A percentile compares a stretch with the other conserved stretches of the same genome.
phyloP scores from a whole-genome alignment of 192 early-diverging fungal genomes.

The Mortierella claussenii region DNA sequence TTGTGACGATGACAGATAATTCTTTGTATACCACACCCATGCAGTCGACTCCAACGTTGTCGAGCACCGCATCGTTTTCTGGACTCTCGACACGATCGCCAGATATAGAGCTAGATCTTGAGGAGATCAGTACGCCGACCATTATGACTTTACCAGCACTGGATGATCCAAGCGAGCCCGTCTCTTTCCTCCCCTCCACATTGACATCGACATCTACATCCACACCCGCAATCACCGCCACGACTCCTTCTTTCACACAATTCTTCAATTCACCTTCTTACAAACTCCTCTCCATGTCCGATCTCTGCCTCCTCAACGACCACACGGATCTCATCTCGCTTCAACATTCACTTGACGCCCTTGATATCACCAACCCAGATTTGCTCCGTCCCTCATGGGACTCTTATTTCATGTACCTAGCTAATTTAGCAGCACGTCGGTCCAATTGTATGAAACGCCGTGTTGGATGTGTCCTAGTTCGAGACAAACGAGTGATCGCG shows the following conservation, averaged over 20 bases:
- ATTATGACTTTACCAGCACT: background rate
- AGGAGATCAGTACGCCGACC: background rate
- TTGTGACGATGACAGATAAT: conserved; percentile 66
- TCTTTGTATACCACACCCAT: conserved; percentile 54
- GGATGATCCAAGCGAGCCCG: background rate
- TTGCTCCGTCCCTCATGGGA: conserved; percentile 94
- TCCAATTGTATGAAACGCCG: conserved; percentile 99
- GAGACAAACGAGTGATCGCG: conserved; percentile 88
- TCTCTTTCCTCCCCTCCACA: background rate
- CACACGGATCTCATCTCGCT: conserved; percentile 50
- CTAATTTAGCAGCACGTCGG: conserved; percentile 88
- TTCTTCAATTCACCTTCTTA: conserved; percentile 26
- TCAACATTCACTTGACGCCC: conserved; percentile 52
- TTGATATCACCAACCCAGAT: conserved; percentile 76
- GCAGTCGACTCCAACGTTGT: background rate
- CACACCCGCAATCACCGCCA: background rate
- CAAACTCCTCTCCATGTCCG: conserved; percentile 60
- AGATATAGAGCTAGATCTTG: background rate
- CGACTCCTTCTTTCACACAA: background rate
- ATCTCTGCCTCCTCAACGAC: conserved; percentile 74
- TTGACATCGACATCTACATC: background rate
- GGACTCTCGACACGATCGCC: background rate
- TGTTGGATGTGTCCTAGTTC: conserved; percentile 94
- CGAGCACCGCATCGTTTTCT: conserved; percentile 8
- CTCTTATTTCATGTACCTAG: conserved; percentile 96